Base-by-base conservation (phyloP, 768 basidiomycete genomes). In the Cystobasidiopsis lactophilus region DNA sequence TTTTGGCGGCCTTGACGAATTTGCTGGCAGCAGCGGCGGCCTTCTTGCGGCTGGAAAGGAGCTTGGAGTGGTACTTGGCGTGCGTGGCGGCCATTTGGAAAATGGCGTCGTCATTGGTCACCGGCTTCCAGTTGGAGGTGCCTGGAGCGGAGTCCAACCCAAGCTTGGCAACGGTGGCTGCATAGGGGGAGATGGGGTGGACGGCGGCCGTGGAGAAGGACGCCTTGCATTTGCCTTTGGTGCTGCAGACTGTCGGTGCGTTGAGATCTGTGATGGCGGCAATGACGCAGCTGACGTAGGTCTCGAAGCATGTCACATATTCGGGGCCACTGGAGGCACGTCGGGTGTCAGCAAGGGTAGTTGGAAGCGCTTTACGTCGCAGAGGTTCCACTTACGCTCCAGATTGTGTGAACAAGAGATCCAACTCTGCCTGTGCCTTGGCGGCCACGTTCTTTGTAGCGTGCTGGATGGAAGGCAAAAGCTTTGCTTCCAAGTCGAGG, bases 221-320 rank as follows among this genome's bases (percentile, higher is more conserved):
- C 23, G 7, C 24, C 16, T 26, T 30, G 24, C 45, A 47, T 4
- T 4, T 26, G 14, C 21, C 11, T 5, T 26, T 26, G 3, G 14
- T 4, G 14, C 3, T 26, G 45, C 45, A 47, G 4, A 4, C 7
- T 7, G 4, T 18, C 4, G 45, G 7, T 9, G 45, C 45, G n/a
- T 23, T 47, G 16, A 31, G 10, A 26, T 47, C 30, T 4, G 5
- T 31, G 9, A 27, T 13, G 14, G 45, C 45, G 14, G 23, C 7
- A 9, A 47, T 9, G 24, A 47, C 45, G n/a, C 45, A 47, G n/a
- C 14, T 27, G 16, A 16, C 14, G 30, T 27, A 47, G 45, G 4
- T 29, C 29, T 47, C n/a, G 45, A 27, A 47, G 45, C 45, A 47
- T 10, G 24, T 47, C 5, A 47, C 45, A n/a, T 47, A 47, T 47